Conservation (phyloP, 2,329 filamentous ascomycete species). For the Alternaria tenuissima region DNA sequence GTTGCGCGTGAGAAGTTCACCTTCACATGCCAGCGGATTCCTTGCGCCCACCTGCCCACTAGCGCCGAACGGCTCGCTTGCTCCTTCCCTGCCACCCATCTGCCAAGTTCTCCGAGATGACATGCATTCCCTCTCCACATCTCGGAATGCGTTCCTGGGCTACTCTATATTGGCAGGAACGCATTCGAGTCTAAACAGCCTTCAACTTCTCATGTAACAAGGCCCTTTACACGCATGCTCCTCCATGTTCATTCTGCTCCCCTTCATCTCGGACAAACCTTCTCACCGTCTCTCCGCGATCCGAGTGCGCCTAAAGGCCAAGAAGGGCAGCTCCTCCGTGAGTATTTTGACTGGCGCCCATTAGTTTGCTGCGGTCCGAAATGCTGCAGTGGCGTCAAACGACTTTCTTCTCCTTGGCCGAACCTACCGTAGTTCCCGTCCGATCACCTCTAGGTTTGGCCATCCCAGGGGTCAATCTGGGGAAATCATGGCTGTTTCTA, state of each 20-base stretch:
- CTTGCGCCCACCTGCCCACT: constrained; percentile 5
- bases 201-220: background rate
- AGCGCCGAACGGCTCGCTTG: constrained; percentile 10
- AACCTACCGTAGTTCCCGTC: constrained; percentile 2
- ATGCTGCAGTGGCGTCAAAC: background rate
- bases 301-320: background rate
- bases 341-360: background rate
- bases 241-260: background rate
- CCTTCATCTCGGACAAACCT: background rate
- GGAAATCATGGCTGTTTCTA: background rate
- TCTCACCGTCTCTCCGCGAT: constrained; percentile 1
- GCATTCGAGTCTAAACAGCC: too few relatives aligned
- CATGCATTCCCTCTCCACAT: background rate
- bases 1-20: constrained; percentile 8
- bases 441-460: constrained; percentile 1
- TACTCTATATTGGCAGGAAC: background rate
- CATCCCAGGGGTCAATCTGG: constrained; percentile 2
- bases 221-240: background rate
- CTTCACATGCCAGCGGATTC: constrained; percentile 7
- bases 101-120: constrained; percentile 1
- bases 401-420: background rate
- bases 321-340: constrained; percentile 2
- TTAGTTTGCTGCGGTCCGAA: background rate
- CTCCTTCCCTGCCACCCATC: constrained; percentile 6
- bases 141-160: too few relatives aligned